Evolutionary conservation across 2,329 filamentous ascomycete species (phyloP).

Genomic region (Coleophoma cylindrospora): DNA sequence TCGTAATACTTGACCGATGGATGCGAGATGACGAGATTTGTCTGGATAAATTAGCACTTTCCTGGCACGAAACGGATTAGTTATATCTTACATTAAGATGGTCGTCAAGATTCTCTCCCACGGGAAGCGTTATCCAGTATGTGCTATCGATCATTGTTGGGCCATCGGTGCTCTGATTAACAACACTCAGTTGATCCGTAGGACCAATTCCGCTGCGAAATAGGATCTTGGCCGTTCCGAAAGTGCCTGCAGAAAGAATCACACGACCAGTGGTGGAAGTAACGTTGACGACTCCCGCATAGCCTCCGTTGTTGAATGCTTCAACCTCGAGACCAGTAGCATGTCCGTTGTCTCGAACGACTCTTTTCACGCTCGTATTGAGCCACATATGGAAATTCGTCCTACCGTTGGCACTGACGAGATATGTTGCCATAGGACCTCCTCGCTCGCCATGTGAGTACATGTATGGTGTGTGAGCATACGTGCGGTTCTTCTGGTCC

Average conservation of each 20-base stretch:
- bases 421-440: conserved; percentile 67
- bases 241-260: conserved; percentile 62
- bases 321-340: conserved; percentile 67
- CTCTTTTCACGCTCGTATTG: conserved; percentile 60
- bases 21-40: conserved; percentile 45
- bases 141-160: conserved; percentile 42
- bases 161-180: conserved; percentile 43
- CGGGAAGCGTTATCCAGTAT: conserved; percentile 53
- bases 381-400: conserved; percentile 64
- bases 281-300: conserved; percentile 54
- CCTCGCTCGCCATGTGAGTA: conserved; percentile 61
- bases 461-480: conserved; percentile 62
- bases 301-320: conserved; percentile 45
- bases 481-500: conserved; percentile 60
- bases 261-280: conserved; percentile 57
- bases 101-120: conserved; percentile 55
- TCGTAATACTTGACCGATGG: conserved; percentile 55
- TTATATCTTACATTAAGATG: conserved; percentile 40
- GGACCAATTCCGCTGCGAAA: conserved; percentile 54
- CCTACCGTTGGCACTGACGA: conserved; percentile 53
- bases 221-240: conserved; percentile 65
- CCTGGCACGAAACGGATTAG: not conserved
- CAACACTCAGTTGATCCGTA: conserved; percentile 37
- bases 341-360: conserved; percentile 57
- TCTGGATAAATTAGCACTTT: conserved; percentile 15